Evolutionary conservation across 2,329 filamentous ascomycete genomes (phyloP), one percentile per base, ranked within the genome.

Genomic region (Capronia americana): DNA sequence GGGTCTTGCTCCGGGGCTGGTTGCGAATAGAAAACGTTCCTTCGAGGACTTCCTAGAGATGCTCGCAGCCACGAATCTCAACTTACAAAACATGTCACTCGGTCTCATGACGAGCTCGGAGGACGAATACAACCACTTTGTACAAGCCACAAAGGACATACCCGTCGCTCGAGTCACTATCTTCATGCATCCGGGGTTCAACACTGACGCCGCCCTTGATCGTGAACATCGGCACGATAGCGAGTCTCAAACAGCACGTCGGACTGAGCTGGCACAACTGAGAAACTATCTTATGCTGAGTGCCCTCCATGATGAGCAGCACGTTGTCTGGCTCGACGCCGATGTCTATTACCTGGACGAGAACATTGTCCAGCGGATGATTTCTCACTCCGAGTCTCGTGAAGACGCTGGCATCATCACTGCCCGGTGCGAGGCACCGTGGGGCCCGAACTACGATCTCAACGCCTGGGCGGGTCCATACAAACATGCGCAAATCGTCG

Each of bases 321-420:
- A 51, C 8, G 23, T 51, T 14, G 48, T 51, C 24, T 51, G 48
- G 48, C 48, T 51, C 20, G 48, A 51, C 48, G 48, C 48, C 10
- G 48, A 51, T 10, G 48, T 51, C 23, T 51, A 51, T 1, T 26
- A 51, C 24, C 3, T 51, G 24, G 48, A 51, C 48, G 48, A 51
- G 48, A 20, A 20, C 10, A 51, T 51, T 23, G 20, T 51, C 20
- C 48, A 51, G 48, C 48, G 48, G 23, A 51, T 51, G 48, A 28
- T 51, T 26, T 51, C 48, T 23, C 48, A 51, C 48, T 11, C 48
- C 24, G 48, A 51, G 24, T 51, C 48, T 28, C 48, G 48, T 28
- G 48, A 51, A 51, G 48, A 51, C 14, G 48, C 24, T 17, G 48
- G 48, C 20, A 51, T 51, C 48, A 51, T 51, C 48, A 51, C 48